Evolutionary conservation across 2,329 filamentous ascomycete species (phyloP), one percentile per base, ranked within the genome.

Genomic region (Grosmannia clavigera): DNA sequence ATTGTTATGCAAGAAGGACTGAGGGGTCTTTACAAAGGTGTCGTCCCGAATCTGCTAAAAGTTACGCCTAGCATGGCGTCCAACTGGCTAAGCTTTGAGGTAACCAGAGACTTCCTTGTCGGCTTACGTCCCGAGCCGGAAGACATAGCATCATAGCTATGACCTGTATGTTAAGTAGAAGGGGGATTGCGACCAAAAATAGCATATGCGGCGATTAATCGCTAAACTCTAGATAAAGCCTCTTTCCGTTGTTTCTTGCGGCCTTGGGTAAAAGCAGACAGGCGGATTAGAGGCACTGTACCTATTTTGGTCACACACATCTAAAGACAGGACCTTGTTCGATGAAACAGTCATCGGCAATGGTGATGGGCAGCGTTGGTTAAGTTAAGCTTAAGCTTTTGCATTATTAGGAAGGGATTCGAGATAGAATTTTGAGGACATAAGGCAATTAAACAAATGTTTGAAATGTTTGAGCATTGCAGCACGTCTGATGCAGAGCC

Each of bases 1-100:
- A 99, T 99, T 67, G 72, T 96, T 59, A 74, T 81, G 55, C 85
- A 95, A 67, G 94, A 99, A 75, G 94, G 94, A 35, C 48, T 92
- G 59, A 80, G 80, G 62, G 94, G 94, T 57, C 75, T 99, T 52
- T 99, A 97, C 79, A 99, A 97, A 73, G 94, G 94, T 60, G 92
- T 99, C 66, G 84, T 92, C 19, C 94, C 94, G 0, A 99, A 99
- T 69, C 78, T 99, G 27, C 81, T 99, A 63, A 99, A 99, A 74
- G 94, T 99, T 19, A 92, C 94, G 9, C 94, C 94, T 3, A 97
- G 92, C 71, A 99, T 99, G 92, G 94, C 94, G 19, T 95, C 91
- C 67, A 96, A 90, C 73, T 99, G 94, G 92, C 82, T 97, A 63
- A 96, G 92, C 73, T 99, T 95, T 70, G 94, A 99, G 75, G 77